These are phyloP conservation scores for Bullera alba DNA, from an alignment of 768 basidiomycete species.

Conservation along the genomic window DNA sequence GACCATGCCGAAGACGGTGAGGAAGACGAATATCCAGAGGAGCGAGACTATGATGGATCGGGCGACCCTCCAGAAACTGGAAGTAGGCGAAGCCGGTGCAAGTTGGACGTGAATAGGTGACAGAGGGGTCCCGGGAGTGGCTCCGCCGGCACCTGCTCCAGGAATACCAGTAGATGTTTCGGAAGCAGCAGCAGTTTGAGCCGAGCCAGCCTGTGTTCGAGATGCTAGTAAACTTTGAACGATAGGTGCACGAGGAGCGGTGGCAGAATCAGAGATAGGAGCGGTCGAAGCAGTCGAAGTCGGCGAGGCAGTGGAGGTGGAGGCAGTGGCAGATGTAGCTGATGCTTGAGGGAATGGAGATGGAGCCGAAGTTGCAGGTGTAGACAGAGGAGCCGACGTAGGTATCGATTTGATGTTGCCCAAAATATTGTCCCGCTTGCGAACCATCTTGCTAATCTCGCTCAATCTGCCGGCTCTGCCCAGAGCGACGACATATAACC, in stretches of 20 bases:
- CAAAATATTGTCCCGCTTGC: conserved; percentile 54
- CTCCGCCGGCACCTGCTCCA: conserved; percentile 1
- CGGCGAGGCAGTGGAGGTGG: neutral
- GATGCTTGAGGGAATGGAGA: neutral
- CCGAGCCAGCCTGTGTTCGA: neutral
- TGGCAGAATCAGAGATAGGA: neutral
- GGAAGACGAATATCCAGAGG: conserved; percentile 48
- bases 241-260: neutral
- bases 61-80: conserved; percentile 25
- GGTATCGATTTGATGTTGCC: neutral
- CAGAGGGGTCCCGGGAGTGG: conserved; percentile 26
- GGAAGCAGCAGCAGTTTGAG: conserved; percentile 50
- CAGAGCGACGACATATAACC: conserved; percentile 16
- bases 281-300: conserved; percentile 1
- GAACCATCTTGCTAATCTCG: conserved; percentile 56
- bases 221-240: conserved; percentile 5
- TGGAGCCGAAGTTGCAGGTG: neutral
- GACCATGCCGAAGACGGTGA: conserved; percentile 79
- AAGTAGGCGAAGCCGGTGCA: conserved; percentile 28
- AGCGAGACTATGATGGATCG: conserved; percentile 27
- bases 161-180: conserved; percentile 52
- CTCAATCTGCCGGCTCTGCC: conserved; percentile 32
- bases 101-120: conserved; percentile 42
- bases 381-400: conserved; percentile 3
- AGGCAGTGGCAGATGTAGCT: neutral